phyloP scores from a whole-genome alignment of 805 yeast species.

The Pichia phayaonensis region DNA sequence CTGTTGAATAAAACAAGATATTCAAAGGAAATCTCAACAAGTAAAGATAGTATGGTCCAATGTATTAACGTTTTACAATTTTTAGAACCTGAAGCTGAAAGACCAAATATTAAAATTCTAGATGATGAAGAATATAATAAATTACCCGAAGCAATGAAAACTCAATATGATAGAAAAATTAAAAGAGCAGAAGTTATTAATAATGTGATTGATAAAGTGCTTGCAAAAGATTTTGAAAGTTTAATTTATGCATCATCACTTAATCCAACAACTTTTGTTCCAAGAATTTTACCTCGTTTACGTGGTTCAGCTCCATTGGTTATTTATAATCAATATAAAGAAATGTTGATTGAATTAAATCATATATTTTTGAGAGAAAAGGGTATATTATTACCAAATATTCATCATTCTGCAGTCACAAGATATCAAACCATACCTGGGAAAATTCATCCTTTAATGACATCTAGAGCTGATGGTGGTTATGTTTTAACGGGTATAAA shows the following conservation, averaged over 20 bases:
- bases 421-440: conserved; percentile 92
- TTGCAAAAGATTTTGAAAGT: conserved; percentile 59
- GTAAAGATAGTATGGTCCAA: conserved; percentile 34
- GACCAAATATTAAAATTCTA: conserved; percentile 35
- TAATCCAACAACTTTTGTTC: conserved; percentile 57
- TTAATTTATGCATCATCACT: conserved; percentile 68
- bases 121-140: conserved; percentile 45
- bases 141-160: conserved; percentile 51
- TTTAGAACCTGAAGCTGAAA: conserved; percentile 64
- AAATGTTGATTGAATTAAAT: conserved; percentile 65
- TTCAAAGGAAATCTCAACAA: conserved; percentile 38
- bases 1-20: conserved; percentile 62
- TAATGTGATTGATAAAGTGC: conserved; percentile 43
- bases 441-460: conserved; percentile 90
- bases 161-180: conserved; percentile 60
- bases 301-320: conserved; percentile 87
- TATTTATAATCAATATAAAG: conserved; percentile 75
- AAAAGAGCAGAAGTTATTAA: conserved; percentile 47
- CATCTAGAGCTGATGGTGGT: conserved; percentile 90
- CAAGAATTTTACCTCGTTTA: conserved; percentile 51
- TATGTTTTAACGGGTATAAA: conserved; percentile 70
- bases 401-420: conserved; percentile 75
- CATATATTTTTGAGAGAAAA: conserved; percentile 59
- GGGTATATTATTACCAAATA: conserved; percentile 72
- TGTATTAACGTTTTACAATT: conserved; percentile 68